Evolutionary conservation across 129 eudicot genomes (phyloP), one percentile per base, ranked within the genome.

Genomic region (Centella asiatica): DNA sequence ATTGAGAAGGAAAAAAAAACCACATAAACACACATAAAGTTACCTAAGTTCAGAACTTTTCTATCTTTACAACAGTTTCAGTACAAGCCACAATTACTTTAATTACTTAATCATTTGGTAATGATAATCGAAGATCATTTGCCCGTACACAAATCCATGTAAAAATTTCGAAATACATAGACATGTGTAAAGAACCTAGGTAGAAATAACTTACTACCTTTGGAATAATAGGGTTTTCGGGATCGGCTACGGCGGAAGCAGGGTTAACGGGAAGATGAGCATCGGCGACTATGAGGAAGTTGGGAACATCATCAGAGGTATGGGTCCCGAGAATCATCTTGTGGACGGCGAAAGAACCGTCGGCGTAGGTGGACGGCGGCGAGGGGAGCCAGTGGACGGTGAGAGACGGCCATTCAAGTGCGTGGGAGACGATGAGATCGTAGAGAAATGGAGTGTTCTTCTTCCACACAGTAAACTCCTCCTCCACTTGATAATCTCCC

Each of bases 381-480:
- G 81, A 77, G 12, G 99, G 96, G 6, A 87, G 84, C 95, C 96
- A 92, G 34, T 92, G 96, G 40, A 92, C 99, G 68, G 99, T 92
- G 77, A 92, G 96, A 22, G 99, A 92, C 1, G 99, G 99, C 96
- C 96, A 92, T 67, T 84, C 96, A 3, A 92, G 95, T 1, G 95
- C 70, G 80, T 84, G 90, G 27, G 82, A 92, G 32, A 87, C 8
- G 19, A 87, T 83, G 20, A 92, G 80, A 46, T 87, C 95, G 81
- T 87, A 92, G 47, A 92, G 65, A 56, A 92, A 80, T 14, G 96
- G 96, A 0, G 96, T 87, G 65, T 88, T 88, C 80, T 88, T 84
- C 74, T 80, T 88, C 96, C 96, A 88, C 25, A 88, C 93, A 2
- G 76, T 62, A 74, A 83, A 84, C 64, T 88, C 96, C 71, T 84